Conservation (phyloP, 331 rosid genomes). For the Phaseolus coccineus region DNA sequence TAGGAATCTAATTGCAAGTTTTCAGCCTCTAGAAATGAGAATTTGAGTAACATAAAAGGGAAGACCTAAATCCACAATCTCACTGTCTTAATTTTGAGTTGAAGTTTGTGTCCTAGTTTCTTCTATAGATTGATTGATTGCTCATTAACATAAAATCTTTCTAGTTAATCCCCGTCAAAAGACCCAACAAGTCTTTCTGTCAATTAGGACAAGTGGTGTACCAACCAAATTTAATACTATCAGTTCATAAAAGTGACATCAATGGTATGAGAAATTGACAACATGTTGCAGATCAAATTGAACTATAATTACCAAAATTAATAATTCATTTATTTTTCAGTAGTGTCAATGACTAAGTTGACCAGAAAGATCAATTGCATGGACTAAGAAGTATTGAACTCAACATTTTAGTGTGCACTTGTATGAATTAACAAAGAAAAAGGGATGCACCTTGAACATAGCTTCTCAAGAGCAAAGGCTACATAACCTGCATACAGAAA, state of each 20-base stretch:
- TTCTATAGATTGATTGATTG: too few relatives aligned
- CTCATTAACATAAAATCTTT: too few relatives aligned
- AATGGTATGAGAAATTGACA: not conserved
- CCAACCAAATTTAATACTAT: not conserved
- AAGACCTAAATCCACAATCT: too few relatives aligned
- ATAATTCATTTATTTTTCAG: not conserved
- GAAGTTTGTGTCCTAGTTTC: too few relatives aligned
- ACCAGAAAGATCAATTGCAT: not conserved
- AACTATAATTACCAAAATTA: not conserved
- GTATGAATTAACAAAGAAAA: slow-evolving; percentile 6
- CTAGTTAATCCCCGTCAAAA: too few relatives aligned
- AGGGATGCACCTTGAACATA: slow-evolving; percentile 58
- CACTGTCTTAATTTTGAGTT: too few relatives aligned
- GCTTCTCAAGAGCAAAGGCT: slow-evolving; percentile 59
- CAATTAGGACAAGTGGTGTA: too few relatives aligned
- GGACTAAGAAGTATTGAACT: not conserved
- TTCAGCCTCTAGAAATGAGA: too few relatives aligned
- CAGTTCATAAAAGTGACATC: not conserved
- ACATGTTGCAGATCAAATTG: not conserved
- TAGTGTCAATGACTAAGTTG: not conserved
- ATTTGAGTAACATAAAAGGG: too few relatives aligned
- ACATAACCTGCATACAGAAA: slow-evolving; percentile 56
- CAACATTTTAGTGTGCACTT: not conserved
- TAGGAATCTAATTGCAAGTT: too few relatives aligned
- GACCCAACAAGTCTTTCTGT: too few relatives aligned